Evolutionary conservation across 805 yeast species (phyloP).

Genomic region (Saccharomycopsis vini): DNA sequence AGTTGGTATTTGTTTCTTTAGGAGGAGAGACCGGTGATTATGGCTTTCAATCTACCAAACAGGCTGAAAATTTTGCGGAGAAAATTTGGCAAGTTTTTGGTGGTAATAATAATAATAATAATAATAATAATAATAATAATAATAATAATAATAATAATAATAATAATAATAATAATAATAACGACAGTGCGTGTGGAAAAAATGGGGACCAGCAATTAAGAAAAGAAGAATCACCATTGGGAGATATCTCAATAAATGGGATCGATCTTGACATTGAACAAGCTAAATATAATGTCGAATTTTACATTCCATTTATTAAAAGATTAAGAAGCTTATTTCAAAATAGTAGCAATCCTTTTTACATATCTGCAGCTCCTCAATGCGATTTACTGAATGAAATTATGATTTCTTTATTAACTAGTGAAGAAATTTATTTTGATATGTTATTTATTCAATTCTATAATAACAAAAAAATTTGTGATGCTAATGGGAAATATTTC

Average conservation of each 20-base stretch:
- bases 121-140: slow-evolving; percentile 4
- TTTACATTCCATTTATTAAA: slow-evolving; percentile 55
- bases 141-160: too few relatives aligned
- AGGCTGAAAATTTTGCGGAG: slow-evolving; percentile 47
- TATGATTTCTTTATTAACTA: slow-evolving; percentile 38
- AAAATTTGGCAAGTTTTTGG: slow-evolving; percentile 45
- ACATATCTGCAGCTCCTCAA: slow-evolving; percentile 72
- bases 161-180: too few relatives aligned
- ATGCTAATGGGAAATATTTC: slow-evolving; percentile 33
- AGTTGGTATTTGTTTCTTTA: slow-evolving; percentile 45
- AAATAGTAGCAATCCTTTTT: slow-evolving; percentile 37
- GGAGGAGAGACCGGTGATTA: slow-evolving; percentile 55
- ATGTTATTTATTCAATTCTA: slow-evolving; percentile 67
- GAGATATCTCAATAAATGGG: slow-evolving; percentile 70
- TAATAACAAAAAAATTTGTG: slow-evolving; percentile 62
- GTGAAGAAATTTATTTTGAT: slow-evolving; percentile 53
- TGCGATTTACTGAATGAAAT: slow-evolving; percentile 61
- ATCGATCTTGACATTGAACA: slow-evolving; percentile 87
- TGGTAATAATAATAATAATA: slow-evolving; percentile 25
- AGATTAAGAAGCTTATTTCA: slow-evolving; percentile 36
- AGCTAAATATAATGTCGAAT: slow-evolving; percentile 52
- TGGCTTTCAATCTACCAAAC: slow-evolving; percentile 41
- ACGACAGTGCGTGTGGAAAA: too few relatives aligned
- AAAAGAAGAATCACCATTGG: too few relatives aligned
- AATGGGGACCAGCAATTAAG: too few relatives aligned